Percentiles rank a stretch among this genome's conserved stretches.
These are phyloP conservation scores for Shiraia sp. DNA, from an alignment of 2,329 filamentous ascomycete species.

Conservation along the genomic window DNA sequence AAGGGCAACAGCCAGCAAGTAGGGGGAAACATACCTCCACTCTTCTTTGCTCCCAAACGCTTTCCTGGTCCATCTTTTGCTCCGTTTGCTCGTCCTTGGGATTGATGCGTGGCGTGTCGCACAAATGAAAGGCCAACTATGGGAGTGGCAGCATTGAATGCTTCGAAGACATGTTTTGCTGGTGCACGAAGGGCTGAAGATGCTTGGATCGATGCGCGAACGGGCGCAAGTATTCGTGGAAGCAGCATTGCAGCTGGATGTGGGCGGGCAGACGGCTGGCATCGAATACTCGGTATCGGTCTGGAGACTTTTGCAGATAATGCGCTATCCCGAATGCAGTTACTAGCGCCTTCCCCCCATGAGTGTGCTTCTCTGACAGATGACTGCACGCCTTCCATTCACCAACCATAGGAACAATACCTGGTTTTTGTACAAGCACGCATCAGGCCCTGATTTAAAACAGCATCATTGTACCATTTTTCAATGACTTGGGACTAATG, in stretches of 20 bases:
- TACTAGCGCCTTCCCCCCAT: too few species aligned
- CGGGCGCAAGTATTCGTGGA: conserved; percentile 44
- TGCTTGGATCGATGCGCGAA: conserved; percentile 34
- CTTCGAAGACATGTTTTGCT: conserved; percentile 35
- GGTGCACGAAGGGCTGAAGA: conserved; percentile 25
- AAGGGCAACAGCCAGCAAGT: not conserved
- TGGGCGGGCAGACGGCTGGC: too few species aligned
- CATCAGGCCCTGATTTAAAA: too few species aligned
- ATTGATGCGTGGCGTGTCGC: conserved; percentile 66
- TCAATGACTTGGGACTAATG: too few species aligned
- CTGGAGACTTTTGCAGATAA: too few species aligned
- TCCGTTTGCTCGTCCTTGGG: conserved; percentile 70
- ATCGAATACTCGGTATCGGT: too few species aligned
- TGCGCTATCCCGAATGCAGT: too few species aligned
- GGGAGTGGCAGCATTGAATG: conserved; percentile 39
- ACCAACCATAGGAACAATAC: too few species aligned
- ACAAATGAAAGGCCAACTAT: conserved; percentile 52
- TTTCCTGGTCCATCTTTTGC: conserved; percentile 75
- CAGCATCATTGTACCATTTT: too few species aligned
- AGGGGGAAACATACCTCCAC: conserved; percentile 63
- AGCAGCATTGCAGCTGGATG: conserved; percentile 42
- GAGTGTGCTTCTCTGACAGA: too few species aligned
- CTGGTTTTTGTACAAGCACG: too few species aligned
- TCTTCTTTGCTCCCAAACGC: conserved; percentile 92
- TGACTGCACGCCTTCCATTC: too few species aligned